Evolutionary conservation across 305 asterid species (phyloP), one percentile per base, ranked within the genome.

Genomic region (Rubia balearica): DNA sequence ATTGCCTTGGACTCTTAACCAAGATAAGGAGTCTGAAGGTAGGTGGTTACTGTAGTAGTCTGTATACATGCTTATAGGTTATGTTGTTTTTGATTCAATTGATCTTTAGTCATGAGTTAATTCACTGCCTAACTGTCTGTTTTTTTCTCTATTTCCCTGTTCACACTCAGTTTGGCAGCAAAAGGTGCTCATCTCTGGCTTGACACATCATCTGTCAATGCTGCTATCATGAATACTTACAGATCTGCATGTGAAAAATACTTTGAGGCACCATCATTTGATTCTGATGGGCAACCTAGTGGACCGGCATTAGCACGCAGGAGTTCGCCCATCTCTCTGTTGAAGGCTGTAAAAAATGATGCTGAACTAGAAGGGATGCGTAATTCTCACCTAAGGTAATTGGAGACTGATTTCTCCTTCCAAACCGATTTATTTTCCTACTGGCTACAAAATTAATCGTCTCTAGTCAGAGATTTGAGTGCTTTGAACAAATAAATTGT

Each of bases 341-440:
- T 88, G 65, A 94, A 94, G 85, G 98, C 99, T 77, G 80, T 94
- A 76, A 94, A 94, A 86, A 94, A 94, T 82, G 91, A 84, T 81
- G 92, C 97, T 57, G 99, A 94, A 79, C 77, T 91, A 67, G 88
- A 86, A 78, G 99, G 99, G 81, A 94, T 94, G 98, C 87, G 87
- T 61, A 80, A 85, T 75, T 86, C 85, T 83, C 99, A 94, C 83
- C 86, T 94, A 61, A 94, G 98, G 98, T 91, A 81, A 76, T 71
- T 62, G 40, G 65, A 55, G 69, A 8, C 11, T 46, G 3, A 22
- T 30, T 0, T 48, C 62, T 53, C 3, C 36, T 65, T 70, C 57
- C 42, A 16, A 48, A 45, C 16, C 62, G 8, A n/a, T 51, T 40
- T 38, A 46, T 53, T 72, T 56, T 22, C 21, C 6, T 42, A 27